Evolutionary conservation across 2,329 filamentous ascomycete species (phyloP).

Genomic region (Botrytis paeoniae): DNA sequence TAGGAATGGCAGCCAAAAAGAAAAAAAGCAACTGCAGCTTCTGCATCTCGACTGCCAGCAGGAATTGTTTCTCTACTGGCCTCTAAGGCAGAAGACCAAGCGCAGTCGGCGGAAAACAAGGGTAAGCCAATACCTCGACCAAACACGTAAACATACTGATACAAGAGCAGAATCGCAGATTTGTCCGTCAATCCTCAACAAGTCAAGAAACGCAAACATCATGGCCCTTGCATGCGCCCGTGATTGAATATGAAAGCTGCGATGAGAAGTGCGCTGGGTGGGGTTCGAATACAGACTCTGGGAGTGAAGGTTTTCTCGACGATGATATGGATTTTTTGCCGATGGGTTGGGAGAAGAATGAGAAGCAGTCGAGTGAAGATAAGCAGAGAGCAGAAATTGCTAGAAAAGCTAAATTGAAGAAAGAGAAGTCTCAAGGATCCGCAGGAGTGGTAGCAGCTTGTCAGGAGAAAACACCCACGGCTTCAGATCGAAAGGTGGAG

Average conservation of each 20-base stretch:
- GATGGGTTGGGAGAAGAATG: neutral
- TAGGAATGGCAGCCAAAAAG: neutral
- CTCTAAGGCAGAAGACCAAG: neutral
- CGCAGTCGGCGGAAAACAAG: no score
- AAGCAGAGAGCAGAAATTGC: neutral
- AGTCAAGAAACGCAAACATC: neutral
- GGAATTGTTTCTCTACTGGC: neutral
- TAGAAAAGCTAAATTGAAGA: slow-evolving; percentile 1
- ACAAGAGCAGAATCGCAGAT: neutral
- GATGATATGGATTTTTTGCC: slow-evolving; percentile 8
- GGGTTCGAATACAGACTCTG: neutral
- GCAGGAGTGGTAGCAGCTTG: neutral
- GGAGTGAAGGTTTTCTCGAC: neutral
- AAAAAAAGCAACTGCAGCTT: neutral
- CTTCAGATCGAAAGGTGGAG: neutral
- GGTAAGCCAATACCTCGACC: neutral
- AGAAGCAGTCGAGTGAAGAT: neutral
- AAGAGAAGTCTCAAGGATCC: neutral
- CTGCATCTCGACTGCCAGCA: neutral
- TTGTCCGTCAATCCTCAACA: neutral
- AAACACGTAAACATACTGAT: neutral
- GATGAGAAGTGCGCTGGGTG: neutral
- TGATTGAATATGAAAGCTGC: neutral
- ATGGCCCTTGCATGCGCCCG: neutral
- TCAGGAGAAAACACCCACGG: neutral